Base-by-base conservation (phyloP, 306 rosid genomes). In the Prunus mume region DNA sequence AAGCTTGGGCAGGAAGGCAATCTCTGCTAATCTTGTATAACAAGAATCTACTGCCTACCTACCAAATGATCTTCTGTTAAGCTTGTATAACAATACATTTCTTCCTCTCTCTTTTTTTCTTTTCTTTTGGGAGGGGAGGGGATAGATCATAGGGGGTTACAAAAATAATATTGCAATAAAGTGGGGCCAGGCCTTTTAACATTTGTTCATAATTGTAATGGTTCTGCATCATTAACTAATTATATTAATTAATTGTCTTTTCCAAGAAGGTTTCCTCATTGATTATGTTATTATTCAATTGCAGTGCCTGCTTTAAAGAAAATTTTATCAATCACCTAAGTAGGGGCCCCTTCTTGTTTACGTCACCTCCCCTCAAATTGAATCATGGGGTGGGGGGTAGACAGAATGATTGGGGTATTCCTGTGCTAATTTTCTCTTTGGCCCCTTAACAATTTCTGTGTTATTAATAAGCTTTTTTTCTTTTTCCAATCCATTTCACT, bases 281-380 rank as follows among this genome's bases (percentile, higher is more conserved):
- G 57, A 69, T 58, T 78, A 52, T 65, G 38, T 28, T 69, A 47
- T 19, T 43, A 63, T 80, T 27, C 46, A 10, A 17, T 43, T 43
- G 68, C 64, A 8, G 17, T 68, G 75, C 60, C 20, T 46, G 47
- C 51, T 68, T 54, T 19, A 5, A 8, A 20, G 15, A 58, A 30
- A 25, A 17, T 54, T 73, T 67, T 58, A 62, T 60, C 55, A 18
- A 63, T 78, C 28, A 43, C 11, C 72, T 12, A 41, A 75, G 76
- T 41, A 57, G 80, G 68, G 79, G 22, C 74, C 71, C 71, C 51
- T 67, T 64, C 73, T 51, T 57, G 25, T 61, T 70, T 65, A 43
- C 72, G 50, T 54, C 60, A 27, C 66, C 49, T 62, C 73, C 50
- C 67, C 72, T 45, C 63, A 38, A 19, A 25, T 77, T 24, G 20